Evolutionary conservation across 768 basidiomycete species (phyloP), one percentile per base, ranked within the genome.

Genomic region (Dacryopinax spathularia): DNA sequence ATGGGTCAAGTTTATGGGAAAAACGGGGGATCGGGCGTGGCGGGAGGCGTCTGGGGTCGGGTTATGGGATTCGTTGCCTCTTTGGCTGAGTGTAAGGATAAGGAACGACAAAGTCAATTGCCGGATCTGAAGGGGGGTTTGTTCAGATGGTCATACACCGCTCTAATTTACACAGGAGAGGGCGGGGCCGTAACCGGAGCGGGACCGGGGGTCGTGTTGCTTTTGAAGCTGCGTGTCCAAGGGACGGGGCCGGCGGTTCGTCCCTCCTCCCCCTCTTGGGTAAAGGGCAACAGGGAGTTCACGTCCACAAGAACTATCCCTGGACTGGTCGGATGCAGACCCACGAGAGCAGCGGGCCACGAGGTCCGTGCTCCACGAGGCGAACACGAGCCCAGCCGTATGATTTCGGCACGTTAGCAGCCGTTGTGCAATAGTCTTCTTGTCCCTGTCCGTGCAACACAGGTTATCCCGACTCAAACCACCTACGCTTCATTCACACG

Each of bases 371-470:
- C 25, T 56, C 13, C 48, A 56, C 48, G 48, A 56, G 48, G 48
- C 48, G 29, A 29, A 56, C 48, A 56, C 48, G 48, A 13, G 48
- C 48, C 29, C 10, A n/a, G 48, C 25, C 48, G 29, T 56, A 56
- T 56, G 25, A 56, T 56, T n/a, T n/a, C 48, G 48, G 48, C 48
- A 56, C 48, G 48, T 56, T 56, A 29, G 25, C 48, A 15, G 48
- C 20, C 48, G 12, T 37, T 37, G 10, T 10, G 36, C 12, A 37
- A 37, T n/a, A 10, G 36, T 10, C 10, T 37, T 37, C n/a, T n/a
- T n/a, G n/a, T n/a, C n/a, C n/a, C n/a, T n/a, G n/a, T n/a, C n/a
- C n/a, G n/a, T n/a, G n/a, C n/a, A n/a, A n/a, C 48, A 56, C 48
- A 56, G 48, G 48, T 56, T 18, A 56, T 56, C 48, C 48, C 43